Evolutionary conservation across 495 filamentous ascomycete species (phyloP).

Genomic region (Lasiosphaeria hispida): DNA sequence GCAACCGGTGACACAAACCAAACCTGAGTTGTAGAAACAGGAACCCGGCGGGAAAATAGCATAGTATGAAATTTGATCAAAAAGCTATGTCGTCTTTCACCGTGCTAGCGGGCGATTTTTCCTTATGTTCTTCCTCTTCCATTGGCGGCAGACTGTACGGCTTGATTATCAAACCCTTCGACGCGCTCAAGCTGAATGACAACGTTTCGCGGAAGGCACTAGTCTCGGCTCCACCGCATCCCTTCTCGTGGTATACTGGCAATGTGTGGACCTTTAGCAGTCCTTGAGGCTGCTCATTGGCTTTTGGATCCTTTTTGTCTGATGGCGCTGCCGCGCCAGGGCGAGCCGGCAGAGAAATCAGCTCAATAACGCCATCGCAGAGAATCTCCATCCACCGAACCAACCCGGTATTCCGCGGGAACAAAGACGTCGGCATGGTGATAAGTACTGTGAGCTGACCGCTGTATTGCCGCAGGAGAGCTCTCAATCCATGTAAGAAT

Average conservation of each 20-base stretch:
- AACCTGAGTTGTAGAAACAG: too few species aligned
- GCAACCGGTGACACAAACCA: too few species aligned
- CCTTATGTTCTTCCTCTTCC: constrained; percentile 72
- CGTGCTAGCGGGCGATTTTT: constrained; percentile 44
- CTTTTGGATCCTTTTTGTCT: constrained; percentile 41
- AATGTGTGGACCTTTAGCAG: constrained; percentile 78
- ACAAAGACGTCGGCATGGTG: constrained; percentile 76
- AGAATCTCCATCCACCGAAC: constrained; percentile 87
- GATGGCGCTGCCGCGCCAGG: constrained; percentile 48
- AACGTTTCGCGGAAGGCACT: constrained; percentile 75
- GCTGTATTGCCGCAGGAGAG: constrained; percentile 66
- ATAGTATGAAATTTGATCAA: constrained; percentile 11
- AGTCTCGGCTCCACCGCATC: constrained; percentile 68
- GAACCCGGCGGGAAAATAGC: too few species aligned
- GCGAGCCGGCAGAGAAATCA: constrained; percentile 77
- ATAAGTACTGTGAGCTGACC: constrained; percentile 68
- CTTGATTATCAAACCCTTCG: constrained; percentile 77
- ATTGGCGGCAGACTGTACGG: constrained; percentile 87
- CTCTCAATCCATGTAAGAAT: constrained; percentile 78
- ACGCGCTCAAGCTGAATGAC: constrained; percentile 82
- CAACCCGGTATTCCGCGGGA: constrained; percentile 73
- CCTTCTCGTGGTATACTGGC: constrained; percentile 83
- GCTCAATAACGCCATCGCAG: constrained; percentile 81
- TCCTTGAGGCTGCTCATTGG: constrained; percentile 79
- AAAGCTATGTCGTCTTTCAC: constrained; percentile 34